Conservation (phyloP, 176 grass and related monocot species). For the Bolboschoenus planiculmis region DNA sequence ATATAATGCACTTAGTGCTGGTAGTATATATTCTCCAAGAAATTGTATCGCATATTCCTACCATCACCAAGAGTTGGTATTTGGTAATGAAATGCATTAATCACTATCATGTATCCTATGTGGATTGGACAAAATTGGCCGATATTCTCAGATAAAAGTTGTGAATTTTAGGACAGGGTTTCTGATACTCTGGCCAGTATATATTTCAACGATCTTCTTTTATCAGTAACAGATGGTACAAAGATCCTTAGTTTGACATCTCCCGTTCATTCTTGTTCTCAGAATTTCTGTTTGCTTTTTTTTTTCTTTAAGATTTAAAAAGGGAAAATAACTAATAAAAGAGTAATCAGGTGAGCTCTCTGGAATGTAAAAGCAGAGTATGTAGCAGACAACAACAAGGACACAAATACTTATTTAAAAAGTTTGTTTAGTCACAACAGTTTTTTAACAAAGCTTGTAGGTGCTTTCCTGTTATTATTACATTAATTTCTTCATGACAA, state of each 20-base stretch:
- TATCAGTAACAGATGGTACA: neutral
- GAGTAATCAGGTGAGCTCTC: neutral
- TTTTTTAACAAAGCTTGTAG: neutral
- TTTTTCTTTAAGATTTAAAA: neutral
- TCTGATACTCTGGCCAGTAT: neutral
- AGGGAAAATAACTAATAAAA: neutral
- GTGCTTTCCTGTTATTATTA: neutral
- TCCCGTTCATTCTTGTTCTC: neutral
- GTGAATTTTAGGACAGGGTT: neutral
- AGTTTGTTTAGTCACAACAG: neutral
- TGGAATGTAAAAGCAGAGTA: neutral
- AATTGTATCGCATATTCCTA: neutral
- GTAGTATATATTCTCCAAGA: slow-evolving; percentile 6
- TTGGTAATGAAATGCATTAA: neutral
- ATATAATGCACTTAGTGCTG: neutral
- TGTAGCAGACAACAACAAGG: neutral
- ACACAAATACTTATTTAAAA: neutral
- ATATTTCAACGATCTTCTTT: neutral
- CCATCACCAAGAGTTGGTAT: neutral
- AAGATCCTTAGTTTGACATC: neutral
- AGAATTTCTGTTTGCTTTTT: neutral
- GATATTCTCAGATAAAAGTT: neutral
- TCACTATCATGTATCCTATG: neutral
- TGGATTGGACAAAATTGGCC: neutral
- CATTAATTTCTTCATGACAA: neutral